These are phyloP conservation scores for Beauveria brongniartii DNA, from an alignment of 2,329 filamentous ascomycete species.

Conservation along the genomic window DNA sequence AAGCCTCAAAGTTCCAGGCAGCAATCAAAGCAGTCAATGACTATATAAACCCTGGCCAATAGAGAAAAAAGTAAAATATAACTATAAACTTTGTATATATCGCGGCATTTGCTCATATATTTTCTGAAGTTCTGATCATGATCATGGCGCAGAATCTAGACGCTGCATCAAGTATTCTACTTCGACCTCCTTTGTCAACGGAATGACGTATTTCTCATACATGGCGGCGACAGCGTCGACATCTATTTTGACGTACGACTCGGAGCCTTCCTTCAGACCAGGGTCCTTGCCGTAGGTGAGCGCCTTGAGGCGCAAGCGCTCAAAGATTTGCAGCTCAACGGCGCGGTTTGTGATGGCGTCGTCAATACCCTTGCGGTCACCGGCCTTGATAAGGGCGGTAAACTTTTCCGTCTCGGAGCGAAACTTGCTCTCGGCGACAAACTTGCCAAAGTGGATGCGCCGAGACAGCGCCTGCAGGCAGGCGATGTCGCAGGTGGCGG, in stretches of 20 bases:
- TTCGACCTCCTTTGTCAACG: slow-evolving; percentile 95
- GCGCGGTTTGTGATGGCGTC: slow-evolving; percentile 82
- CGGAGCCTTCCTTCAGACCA: slow-evolving; percentile 46
- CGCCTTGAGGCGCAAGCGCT: slow-evolving; percentile 78
- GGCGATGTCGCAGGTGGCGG: slow-evolving; percentile 83
- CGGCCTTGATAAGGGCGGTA: slow-evolving; percentile 71
- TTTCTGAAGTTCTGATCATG: neutral
- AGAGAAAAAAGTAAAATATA: slow-evolving; percentile 15
- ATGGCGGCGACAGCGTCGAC: slow-evolving; percentile 83
- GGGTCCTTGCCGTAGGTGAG: slow-evolving; percentile 92
- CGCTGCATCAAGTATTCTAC: slow-evolving; percentile 97
- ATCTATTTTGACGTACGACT: slow-evolving; percentile 72
- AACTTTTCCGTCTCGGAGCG: slow-evolving; percentile 72
- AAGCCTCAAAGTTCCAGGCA: slow-evolving; percentile 64
- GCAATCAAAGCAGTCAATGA: slow-evolving; percentile 70
- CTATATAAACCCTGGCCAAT: slow-evolving; percentile 55
- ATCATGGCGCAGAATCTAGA: slow-evolving; percentile 41
- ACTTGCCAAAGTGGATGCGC: slow-evolving; percentile 95
- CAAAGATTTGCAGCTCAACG: slow-evolving; percentile 87
- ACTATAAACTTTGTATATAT: slow-evolving; percentile 6
- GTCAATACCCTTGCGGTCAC: slow-evolving; percentile 73
- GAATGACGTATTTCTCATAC: slow-evolving; percentile 91
- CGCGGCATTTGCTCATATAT: neutral
- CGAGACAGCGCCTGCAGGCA: slow-evolving; percentile 85
- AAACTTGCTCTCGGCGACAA: slow-evolving; percentile 96